Base-by-base conservation (phyloP, 1,284 basidiomycete species). In the Puccinia brachypodii region DNA sequence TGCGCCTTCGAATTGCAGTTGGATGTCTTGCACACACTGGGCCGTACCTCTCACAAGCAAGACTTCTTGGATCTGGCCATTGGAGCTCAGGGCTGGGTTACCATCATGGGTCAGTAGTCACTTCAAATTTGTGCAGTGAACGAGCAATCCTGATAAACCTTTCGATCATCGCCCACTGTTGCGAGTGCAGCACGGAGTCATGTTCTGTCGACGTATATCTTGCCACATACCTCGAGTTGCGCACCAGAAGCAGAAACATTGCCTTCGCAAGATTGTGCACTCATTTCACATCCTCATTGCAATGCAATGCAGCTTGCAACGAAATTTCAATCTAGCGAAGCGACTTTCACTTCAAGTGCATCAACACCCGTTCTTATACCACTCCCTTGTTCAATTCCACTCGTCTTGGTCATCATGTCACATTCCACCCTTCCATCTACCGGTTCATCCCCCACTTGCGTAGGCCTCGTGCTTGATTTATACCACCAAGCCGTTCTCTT, bases 101-200 rank as follows among this genome's bases (percentile, higher is more conserved):
- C 75, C 75, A 76, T 76, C 75, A 64, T 76, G 62, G 60, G 75
- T 66, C 25, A 76, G 75, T 76, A 25, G 44, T 76, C 44, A 36
- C 31, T 13, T 53, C 50, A n/a, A 33, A 13, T 25, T 13, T 14
- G 16, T 40, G 4, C 22, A 47, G 40, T 60, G 13, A n/a, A 11
- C 22, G 11, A 16, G 14, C 11, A 19, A 16, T 50, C 19, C 40
- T n/a, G 38, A 62, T 33, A 22, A 11, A 42, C 3, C n/a, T 25
- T 42, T 40, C 42, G 47, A 62, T 33, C 40, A 22, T n/a, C 25
- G 42, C 22, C 6, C 3, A 64, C 53, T 62, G 7, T 47, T 25
- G 11, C 47, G 13, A 25, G 40, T 33, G n/a, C 42, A 76, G 75
- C n/a, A 36, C 62, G 11, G 36, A 66, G 60, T 47, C 75, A 76